Evolutionary conservation across 768 basidiomycete genomes (phyloP).

Genomic region (Termitomyces sp.): DNA sequence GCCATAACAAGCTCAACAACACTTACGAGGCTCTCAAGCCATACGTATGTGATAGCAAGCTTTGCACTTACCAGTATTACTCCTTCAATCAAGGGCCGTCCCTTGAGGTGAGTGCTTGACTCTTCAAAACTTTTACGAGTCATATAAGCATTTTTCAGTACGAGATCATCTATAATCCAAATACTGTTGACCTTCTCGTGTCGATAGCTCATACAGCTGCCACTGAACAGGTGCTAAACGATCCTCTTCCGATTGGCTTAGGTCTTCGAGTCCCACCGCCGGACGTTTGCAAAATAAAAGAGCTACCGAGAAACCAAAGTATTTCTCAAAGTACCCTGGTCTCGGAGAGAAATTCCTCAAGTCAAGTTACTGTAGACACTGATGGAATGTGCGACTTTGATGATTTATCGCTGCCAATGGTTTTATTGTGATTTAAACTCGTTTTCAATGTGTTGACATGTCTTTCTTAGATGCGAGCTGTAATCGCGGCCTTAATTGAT

Average conservation of each 20-base stretch:
- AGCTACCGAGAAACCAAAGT: background rate
- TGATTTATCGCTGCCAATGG: conserved; percentile 32
- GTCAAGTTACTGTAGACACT: conserved; percentile 11
- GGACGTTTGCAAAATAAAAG: conserved; percentile 12
- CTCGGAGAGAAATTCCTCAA: background rate
- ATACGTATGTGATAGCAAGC: conserved; percentile 63
- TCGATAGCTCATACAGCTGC: conserved; percentile 60
- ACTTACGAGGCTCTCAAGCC: conserved; percentile 65
- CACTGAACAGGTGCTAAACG: conserved; percentile 47
- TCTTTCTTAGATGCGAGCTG: conserved; percentile 40
- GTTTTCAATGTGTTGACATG: background rate
- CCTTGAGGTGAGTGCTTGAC: conserved; percentile 46
- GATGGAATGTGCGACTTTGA: conserved; percentile 56
- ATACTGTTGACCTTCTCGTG: conserved; percentile 65
- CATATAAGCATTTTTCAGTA: conserved; percentile 37
- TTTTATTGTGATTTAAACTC: conserved; percentile 17
- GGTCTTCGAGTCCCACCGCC: conserved; percentile 52
- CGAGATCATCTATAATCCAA: conserved; percentile 63
- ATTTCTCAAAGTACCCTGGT: background rate
- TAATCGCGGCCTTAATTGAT: conserved; percentile 41
- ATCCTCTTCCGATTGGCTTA: conserved; percentile 59
- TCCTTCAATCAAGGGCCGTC: conserved; percentile 62
- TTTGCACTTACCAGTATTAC: conserved; percentile 73
- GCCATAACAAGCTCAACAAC: conserved; percentile 53
- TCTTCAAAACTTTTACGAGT: background rate